Conservation (phyloP, 2,329 filamentous ascomycete genomes). For the Thielaviopsis euricoi region DNA sequence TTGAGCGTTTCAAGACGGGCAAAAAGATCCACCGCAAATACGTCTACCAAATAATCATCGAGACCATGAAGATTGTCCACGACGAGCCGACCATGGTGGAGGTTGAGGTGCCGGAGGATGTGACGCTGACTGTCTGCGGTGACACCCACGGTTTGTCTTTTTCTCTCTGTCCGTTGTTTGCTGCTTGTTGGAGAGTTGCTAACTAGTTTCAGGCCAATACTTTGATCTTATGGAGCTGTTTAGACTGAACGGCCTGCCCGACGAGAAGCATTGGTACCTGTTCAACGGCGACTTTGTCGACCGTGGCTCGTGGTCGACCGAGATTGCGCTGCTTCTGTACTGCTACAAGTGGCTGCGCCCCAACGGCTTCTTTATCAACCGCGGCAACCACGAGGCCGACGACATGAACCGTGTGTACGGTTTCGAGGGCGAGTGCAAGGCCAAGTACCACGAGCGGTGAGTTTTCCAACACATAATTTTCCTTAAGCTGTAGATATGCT, state of each 20-base stretch:
- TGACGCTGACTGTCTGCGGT: constrained; percentile 81
- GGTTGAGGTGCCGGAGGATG: constrained; percentile 60
- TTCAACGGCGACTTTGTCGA: constrained; percentile 99
- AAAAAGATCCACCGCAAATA: constrained; percentile 96
- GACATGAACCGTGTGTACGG: constrained; percentile 99
- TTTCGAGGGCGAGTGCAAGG: constrained; percentile 95
- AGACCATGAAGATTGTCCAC: constrained; percentile 77
- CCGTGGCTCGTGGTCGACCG: constrained; percentile 93
- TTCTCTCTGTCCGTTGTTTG: neutral
- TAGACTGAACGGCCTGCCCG: constrained; percentile 70
- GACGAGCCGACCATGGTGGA: constrained; percentile 96
- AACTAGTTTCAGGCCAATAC: constrained; percentile 57
- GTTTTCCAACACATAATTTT: constrained; percentile 7
- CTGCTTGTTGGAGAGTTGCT: constrained; percentile 12
- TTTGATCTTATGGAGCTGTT: constrained; percentile 97
- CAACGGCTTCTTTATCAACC: constrained; percentile 80
- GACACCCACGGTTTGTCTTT: constrained; percentile 76
- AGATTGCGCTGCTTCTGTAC: constrained; percentile 85
- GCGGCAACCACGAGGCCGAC: constrained; percentile 96
- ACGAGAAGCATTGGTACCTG: constrained; percentile 77
- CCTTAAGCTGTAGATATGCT: neutral
- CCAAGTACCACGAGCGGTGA: constrained; percentile 80
- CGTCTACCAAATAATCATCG: constrained; percentile 87
- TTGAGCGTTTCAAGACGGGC: constrained; percentile 82
- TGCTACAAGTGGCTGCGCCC: constrained; percentile 94